Base-by-base conservation (phyloP, 2,329 filamentous ascomycete species). In the Verticillium dahliae region DNA sequence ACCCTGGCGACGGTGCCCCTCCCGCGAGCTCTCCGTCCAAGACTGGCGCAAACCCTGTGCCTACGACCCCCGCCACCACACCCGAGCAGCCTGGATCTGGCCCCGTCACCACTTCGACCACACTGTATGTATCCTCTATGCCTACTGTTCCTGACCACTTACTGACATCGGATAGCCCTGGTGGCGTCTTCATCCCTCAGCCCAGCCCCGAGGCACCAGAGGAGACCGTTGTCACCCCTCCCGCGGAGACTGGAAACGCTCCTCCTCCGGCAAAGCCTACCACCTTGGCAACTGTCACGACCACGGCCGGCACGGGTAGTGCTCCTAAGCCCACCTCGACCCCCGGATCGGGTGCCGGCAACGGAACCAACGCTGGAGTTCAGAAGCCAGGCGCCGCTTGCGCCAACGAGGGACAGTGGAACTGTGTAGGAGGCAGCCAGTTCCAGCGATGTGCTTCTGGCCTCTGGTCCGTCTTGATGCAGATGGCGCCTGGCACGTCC, bases 371-470 rank as follows among this genome's bases (percentile, higher is more conserved):
- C 63, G 69, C 66, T 33, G 72, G 75, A 50, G 68, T 67, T 60
- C 69, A 70, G 57, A 66, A 70, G 27, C 69, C 75, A 6, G 78
- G 77, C 37, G 72, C 78, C 14, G 60, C 77, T 22, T 88, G 86
- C 74, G 72, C 69, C 38, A 62, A 73, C 4, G 84, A 88, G 67
- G 86, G 86, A 22, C 67, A 72, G 15, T 88, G 83, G 83, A 82
- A 84, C 72, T 88, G 86, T 69, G 73, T 85, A 33, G 76, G 73
- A 18, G 84, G 84, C 58, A 73, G 71, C 31, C 76, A 79, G 58
- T 88, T 85, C 78, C 85, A 88, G 73, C 84, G 84, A 61, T 88
- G 85, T 67, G 85, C 83, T n/a, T 81, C 78, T 14, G 85, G 85
- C 6, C 66, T 71, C 60, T 88, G 85, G 85, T 79, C 81, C 18